Conservation (phyloP, 208 protist species). For the Crithidia expoeki region DNA sequence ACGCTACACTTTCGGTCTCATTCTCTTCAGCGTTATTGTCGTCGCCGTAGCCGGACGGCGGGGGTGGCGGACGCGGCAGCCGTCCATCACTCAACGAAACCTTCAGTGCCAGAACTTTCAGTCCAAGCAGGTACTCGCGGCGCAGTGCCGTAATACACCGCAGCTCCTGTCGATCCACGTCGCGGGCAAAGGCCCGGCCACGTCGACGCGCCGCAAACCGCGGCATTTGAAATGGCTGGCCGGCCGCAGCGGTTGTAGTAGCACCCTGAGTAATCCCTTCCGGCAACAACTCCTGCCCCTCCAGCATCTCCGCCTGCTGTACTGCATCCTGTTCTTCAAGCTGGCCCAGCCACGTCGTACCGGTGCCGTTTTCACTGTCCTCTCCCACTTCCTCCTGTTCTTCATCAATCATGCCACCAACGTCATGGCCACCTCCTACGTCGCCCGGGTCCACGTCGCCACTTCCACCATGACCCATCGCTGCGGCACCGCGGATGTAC, state of each 20-base stretch:
- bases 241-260: not conserved
- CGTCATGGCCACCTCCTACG: conserved; percentile 21
- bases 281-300: conserved; percentile 28
- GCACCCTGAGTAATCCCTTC: not conserved
- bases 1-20: conserved; percentile 18
- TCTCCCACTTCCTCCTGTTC: conserved; percentile 49
- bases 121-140: conserved; percentile 65
- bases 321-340: conserved; percentile 28
- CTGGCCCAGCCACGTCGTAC: conserved; percentile 15
- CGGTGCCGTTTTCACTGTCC: conserved; percentile 7
- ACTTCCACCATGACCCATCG: not conserved
- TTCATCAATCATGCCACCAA: conserved; percentile 42
- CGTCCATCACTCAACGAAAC: conserved; percentile 43
- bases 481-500: conserved; percentile 48
- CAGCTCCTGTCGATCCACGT: conserved; percentile 50
- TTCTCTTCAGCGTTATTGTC: conserved; percentile 37
- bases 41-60: conserved; percentile 37
- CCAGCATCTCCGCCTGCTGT: conserved; percentile 20
- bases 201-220: conserved; percentile 35
- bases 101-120: conserved; percentile 54
- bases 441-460: conserved; percentile 21
- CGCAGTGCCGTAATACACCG: conserved; percentile 62
- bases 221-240: not conserved
- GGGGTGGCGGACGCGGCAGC: conserved; percentile 43
- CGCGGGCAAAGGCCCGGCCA: conserved; percentile 35